Evolutionary conservation across 768 basidiomycete species (phyloP).

Genomic region (Leccinellum luteum): DNA sequence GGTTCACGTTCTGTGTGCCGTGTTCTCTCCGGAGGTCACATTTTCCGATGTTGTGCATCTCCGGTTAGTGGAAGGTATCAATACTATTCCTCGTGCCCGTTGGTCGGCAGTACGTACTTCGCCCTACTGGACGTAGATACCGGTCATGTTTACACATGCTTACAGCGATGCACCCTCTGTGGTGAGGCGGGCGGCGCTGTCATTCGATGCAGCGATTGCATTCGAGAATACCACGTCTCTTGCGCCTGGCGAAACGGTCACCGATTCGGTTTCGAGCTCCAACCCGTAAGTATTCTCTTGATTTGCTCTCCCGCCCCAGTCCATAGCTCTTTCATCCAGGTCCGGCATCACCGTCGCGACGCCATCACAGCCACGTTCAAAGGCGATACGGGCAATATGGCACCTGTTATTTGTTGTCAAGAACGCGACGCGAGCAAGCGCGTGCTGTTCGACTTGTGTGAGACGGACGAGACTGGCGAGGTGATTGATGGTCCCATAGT

Average conservation of each 20-base stretch:
- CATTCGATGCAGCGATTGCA: slow-evolving; percentile 81
- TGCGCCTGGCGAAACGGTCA: slow-evolving; percentile 88
- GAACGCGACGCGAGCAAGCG: slow-evolving; percentile 66
- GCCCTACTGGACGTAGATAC: background rate
- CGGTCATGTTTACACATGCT: slow-evolving; percentile 10
- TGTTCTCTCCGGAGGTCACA: slow-evolving; percentile 81
- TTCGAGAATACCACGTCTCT: slow-evolving; percentile 76
- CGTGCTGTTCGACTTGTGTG: slow-evolving; percentile 79
- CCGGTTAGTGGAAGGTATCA: slow-evolving; percentile 83
- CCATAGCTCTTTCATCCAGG: slow-evolving; percentile 39
- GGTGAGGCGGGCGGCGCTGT: slow-evolving; percentile 71
- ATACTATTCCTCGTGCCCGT: slow-evolving; percentile 62
- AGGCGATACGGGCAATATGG: slow-evolving; percentile 76
- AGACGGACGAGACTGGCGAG: slow-evolving; percentile 77
- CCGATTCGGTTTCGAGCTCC: slow-evolving; percentile 92
- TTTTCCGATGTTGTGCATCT: slow-evolving; percentile 75
- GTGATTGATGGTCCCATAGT: slow-evolving; percentile 40
- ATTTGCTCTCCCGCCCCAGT: background rate
- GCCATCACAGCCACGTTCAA: slow-evolving; percentile 69
- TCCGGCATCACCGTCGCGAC: slow-evolving; percentile 75
- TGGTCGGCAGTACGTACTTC: slow-evolving; percentile 65
- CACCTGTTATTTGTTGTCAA: slow-evolving; percentile 73
- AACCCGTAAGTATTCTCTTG: slow-evolving; percentile 51
- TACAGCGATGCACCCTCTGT: slow-evolving; percentile 76
- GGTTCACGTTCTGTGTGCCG: slow-evolving; percentile 88